Percentiles rank a stretch among this genome's conserved stretches.
These are phyloP conservation scores for Talaromyces sp. DNA, from an alignment of 2,329 filamentous ascomycete genomes.

Conservation along the genomic window DNA sequence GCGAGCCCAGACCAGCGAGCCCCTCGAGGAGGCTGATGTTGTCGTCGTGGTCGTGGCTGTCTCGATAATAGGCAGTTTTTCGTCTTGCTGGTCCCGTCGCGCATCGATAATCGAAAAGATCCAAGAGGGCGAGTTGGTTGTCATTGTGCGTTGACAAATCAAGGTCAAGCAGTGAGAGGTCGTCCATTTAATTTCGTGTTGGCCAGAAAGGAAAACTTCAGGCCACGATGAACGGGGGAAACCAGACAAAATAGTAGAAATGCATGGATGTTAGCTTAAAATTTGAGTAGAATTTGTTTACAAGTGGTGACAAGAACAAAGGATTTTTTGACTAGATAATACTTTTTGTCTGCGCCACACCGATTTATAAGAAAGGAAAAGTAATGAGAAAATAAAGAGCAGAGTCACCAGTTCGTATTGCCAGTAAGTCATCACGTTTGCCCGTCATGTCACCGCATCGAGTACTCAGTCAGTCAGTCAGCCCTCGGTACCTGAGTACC, in stretches of 20 bases:
- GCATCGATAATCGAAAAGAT: constrained; percentile 12
- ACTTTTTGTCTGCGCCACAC: too few species aligned
- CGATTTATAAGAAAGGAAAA: too few species aligned
- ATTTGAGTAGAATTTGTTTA: too few species aligned
- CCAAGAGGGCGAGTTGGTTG: neutral
- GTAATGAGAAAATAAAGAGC: too few species aligned
- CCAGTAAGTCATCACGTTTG: neutral
- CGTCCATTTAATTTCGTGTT: neutral
- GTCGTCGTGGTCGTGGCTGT: neutral
- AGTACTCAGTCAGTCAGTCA: neutral
- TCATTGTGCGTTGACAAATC: neutral
- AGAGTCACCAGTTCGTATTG: too few species aligned
- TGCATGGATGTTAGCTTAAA: constrained; percentile 10
- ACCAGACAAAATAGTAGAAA: constrained; percentile 11
- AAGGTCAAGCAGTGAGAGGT: neutral
- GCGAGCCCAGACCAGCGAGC: neutral
- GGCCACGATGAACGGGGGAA: constrained; percentile 9
- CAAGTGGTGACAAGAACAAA: too few species aligned
- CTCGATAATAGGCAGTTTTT: constrained; percentile 4
- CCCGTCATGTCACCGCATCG: neutral
- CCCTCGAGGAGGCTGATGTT: neutral
- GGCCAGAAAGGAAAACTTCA: neutral
- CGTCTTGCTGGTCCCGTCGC: neutral
- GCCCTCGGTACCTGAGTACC: too few species aligned
- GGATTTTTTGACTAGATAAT: too few species aligned